phyloP scores from a whole-genome alignment of 306 rosid genomes.

The Vachellia pachyceras region DNA sequence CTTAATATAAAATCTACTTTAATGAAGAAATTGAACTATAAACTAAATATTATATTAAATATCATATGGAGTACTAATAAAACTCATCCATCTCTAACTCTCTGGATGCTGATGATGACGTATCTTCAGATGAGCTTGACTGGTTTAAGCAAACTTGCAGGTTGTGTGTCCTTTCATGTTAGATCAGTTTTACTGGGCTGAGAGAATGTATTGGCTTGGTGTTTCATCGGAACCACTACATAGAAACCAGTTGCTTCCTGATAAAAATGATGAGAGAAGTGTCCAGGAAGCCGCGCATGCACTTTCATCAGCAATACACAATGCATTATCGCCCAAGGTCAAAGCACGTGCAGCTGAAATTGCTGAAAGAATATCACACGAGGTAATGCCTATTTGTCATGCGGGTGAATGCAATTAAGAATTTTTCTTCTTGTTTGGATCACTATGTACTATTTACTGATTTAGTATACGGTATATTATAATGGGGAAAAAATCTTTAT shows the following conservation, averaged over 20 bases:
- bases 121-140: constrained; percentile 20
- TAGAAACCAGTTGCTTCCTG: constrained; percentile 67
- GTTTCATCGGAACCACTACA: constrained; percentile 78
- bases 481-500: background rate
- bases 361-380: constrained; percentile 56
- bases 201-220: constrained; percentile 89
- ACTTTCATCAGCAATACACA: constrained; percentile 56
- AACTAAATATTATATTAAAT: too few species aligned
- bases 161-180: constrained; percentile 78
- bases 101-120: background rate
- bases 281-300: constrained; percentile 61
- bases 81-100: constrained; percentile 2
- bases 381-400: constrained; percentile 56
- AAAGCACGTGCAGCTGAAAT: constrained; percentile 67
- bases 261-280: constrained; percentile 44
- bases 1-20: too few species aligned
- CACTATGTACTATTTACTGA: background rate
- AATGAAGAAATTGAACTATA: too few species aligned
- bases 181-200: constrained; percentile 93
- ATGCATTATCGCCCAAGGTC: constrained; percentile 62
- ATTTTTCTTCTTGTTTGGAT: background rate
- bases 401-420: constrained; percentile 6
- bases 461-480: background rate
- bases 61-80: background rate
- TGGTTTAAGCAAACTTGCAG: constrained; percentile 50